Base-by-base conservation (phyloP, 768 basidiomycete genomes). In the Panellus pusillus region DNA sequence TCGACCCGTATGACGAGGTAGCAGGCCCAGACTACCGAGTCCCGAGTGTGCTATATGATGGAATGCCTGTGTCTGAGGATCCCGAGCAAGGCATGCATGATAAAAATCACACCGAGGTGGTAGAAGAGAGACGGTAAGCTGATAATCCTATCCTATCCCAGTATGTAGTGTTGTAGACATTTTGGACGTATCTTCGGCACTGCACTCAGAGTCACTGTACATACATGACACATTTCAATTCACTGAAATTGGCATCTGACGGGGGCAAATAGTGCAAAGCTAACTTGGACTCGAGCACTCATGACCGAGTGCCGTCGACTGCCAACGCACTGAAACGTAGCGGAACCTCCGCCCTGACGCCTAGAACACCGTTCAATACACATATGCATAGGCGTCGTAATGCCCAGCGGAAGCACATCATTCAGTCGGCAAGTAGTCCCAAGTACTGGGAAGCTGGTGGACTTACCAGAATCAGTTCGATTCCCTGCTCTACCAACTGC, bases 341-440 rank as follows among this genome's bases (percentile, higher is more conserved):
- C 40, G n/a, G n/a, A 31, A 2, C 14, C 14, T 35, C 32, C 69
- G 64, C 61, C 71, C 69, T 13, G 9, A 20, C 37, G 71, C 19
- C 32, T 15, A n/a, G 18, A 7, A 35, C 32, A 35, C 32, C 14
- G n/a, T 32, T 38, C 40, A 38, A 50, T 32, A 32, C 46, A 72
- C 75, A 86, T 24, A 24, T 85, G 84, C 77, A 74, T 70, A 80
- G 72, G 69, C 83, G 76, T 61, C 74, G 79, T 68, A 72, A 86
- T 80, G 81, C 76, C 55, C 86, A 86, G 70, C 78, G 86, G 63
- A 80, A 82, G 69, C 87, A 89, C 69, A 76, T 89, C 67, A 77
- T 88, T 63, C 73, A 79, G 64, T 83, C 86, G 32, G 87, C 85
- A 66, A 61, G 85, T 69, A 46, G 39, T 50, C 36, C 46, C 39